These are phyloP conservation scores for Rhizophagus sp. DNA, from an alignment of 192 early-diverging fungal species.

Conservation along the genomic window DNA sequence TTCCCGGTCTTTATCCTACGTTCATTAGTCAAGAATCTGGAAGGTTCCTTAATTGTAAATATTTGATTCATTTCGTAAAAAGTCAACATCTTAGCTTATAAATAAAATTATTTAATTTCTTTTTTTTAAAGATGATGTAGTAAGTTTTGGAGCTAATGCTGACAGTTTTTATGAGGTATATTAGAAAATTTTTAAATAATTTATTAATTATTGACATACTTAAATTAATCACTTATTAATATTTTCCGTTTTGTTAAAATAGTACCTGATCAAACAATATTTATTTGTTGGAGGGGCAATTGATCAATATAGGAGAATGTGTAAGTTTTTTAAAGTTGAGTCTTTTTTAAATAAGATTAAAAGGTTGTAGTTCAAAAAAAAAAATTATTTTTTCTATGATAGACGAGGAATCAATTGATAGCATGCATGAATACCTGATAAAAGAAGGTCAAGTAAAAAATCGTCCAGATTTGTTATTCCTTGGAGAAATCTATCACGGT, in stretches of 20 bases:
- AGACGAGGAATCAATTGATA: slow-evolving; percentile 36
- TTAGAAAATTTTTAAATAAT: too few species aligned
- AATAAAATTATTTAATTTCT: too few species aligned
- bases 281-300: slow-evolving; percentile 35
- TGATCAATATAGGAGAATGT: slow-evolving; percentile 17
- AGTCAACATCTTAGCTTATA: background rate
- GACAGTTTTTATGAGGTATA: slow-evolving; percentile 66
- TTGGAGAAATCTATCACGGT: slow-evolving; percentile 18
- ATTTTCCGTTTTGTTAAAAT: background rate
- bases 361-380: too few species aligned
- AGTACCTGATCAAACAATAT: slow-evolving; percentile 62
- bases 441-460: slow-evolving; percentile 13
- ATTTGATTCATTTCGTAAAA: slow-evolving; percentile 16
- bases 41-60: slow-evolving; percentile 27
- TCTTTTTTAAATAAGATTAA: too few species aligned
- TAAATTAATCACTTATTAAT: too few species aligned
- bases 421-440: slow-evolving; percentile 38
- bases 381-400: background rate
- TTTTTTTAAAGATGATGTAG: slow-evolving; percentile 26
- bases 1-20: slow-evolving; percentile 61
- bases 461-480: slow-evolving; percentile 27
- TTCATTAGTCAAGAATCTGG: slow-evolving; percentile 46
- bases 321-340: background rate
- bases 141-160: slow-evolving; percentile 50
- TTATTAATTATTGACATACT: too few species aligned